A percentile compares a stretch with the other conserved stretches of the same genome.
These are phyloP conservation scores for Sarocladiaceae sp. DNA, from an alignment of 2,329 filamentous ascomycete species.

Conservation along the genomic window DNA sequence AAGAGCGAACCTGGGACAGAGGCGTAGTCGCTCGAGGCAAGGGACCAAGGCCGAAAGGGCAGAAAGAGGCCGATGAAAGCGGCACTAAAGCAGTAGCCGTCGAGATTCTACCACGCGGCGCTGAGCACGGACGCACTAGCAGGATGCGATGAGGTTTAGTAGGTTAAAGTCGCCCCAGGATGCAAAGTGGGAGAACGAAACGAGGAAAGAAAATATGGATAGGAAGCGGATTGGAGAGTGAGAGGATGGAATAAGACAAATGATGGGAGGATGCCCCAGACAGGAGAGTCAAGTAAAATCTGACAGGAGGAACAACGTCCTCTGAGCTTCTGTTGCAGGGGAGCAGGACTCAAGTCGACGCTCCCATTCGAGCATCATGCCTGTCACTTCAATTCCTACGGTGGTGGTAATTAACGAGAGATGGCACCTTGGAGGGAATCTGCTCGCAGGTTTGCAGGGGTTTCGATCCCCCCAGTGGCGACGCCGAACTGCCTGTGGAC, in stretches of 20 bases:
- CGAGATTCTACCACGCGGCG: neutral
- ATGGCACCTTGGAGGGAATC: neutral
- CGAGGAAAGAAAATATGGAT: neutral
- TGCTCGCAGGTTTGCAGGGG: neutral
- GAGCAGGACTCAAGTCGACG: neutral
- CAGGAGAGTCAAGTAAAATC: neutral
- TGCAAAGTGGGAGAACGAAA: neutral
- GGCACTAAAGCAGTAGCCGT: slow-evolving; percentile 8
- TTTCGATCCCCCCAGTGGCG: neutral
- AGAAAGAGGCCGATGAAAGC: neutral
- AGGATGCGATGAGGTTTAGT: neutral
- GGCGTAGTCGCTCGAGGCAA: neutral
- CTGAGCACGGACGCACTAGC: slow-evolving; percentile 4
- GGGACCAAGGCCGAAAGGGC: slow-evolving; percentile 2
- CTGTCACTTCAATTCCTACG: neutral
- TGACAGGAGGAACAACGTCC: neutral
- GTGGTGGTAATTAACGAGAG: neutral
- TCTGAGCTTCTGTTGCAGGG: neutral
- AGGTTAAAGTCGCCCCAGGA: neutral
- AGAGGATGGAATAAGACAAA: neutral
- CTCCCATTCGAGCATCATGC: neutral
- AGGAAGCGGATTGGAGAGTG: neutral
- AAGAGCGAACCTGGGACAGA: neutral
- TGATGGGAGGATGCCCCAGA: neutral
- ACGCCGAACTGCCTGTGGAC: slow-evolving; percentile 3